phyloP scores from a whole-genome alignment of 371 early-diverging fungal species.

The Funneliformis caledonium region DNA sequence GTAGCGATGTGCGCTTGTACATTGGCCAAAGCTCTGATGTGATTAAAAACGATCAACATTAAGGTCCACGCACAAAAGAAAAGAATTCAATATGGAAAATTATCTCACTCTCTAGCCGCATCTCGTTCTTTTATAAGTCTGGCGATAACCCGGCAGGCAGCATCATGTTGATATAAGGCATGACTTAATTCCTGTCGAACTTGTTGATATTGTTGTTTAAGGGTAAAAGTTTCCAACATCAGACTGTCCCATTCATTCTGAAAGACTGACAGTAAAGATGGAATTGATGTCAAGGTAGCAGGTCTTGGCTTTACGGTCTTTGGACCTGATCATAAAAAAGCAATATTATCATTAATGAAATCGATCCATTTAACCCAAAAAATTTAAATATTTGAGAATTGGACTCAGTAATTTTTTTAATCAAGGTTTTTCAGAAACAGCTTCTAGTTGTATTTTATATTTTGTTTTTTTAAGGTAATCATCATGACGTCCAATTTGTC shows the following conservation, averaged over 20 bases:
- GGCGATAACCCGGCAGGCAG: slow-evolving; percentile 93
- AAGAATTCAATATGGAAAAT: not conserved
- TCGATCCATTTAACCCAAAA: slow-evolving; percentile 39
- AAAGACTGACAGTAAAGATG: slow-evolving; percentile 84
- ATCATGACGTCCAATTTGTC: not conserved
- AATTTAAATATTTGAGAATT: not conserved
- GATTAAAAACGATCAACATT: not conserved
- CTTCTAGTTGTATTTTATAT: slow-evolving; percentile 16
- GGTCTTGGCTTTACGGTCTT: slow-evolving; percentile 85
- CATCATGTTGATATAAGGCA: slow-evolving; percentile 94
- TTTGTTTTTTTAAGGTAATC: not conserved
- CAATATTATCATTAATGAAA: not conserved
- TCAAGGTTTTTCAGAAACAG: slow-evolving; percentile 31
- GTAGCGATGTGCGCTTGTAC: slow-evolving; percentile 39
- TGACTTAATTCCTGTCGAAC: slow-evolving; percentile 90
- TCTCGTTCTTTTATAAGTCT: slow-evolving; percentile 89
- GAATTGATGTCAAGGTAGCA: slow-evolving; percentile 89
- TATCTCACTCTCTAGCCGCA: slow-evolving; percentile 78
- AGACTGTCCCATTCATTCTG: slow-evolving; percentile 96
- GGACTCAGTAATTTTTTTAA: not conserved
- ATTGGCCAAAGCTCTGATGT: slow-evolving; percentile 38
- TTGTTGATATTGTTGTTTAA: slow-evolving; percentile 91
- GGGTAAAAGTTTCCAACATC: slow-evolving; percentile 89
- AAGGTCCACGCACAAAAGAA: not conserved
- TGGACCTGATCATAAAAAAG: slow-evolving; percentile 51